A percentile compares a stretch with the other conserved stretches of the same genome.
Conservation (phyloP, 495 filamentous ascomycete genomes). For the Parmelia sp. region DNA sequence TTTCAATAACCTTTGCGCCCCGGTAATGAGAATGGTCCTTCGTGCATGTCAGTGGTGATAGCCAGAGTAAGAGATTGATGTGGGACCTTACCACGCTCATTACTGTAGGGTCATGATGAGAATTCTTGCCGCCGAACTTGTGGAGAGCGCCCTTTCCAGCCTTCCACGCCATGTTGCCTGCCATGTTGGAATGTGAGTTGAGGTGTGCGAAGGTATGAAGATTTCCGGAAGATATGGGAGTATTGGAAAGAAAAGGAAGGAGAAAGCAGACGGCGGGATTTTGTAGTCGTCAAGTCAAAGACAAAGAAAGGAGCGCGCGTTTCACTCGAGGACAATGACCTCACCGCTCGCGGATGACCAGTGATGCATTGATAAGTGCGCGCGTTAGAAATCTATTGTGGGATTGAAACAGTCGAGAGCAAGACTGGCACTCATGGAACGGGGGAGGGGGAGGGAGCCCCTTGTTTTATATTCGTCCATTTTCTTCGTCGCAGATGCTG, state of each 20-base stretch:
- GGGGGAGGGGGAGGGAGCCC: not conserved
- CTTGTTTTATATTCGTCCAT: constrained; percentile 1
- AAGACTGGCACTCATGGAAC: not conserved
- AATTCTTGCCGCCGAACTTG: constrained; percentile 13
- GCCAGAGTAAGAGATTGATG: not conserved
- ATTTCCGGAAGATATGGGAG: not conserved
- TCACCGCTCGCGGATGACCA: not conserved
- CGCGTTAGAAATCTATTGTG: not conserved
- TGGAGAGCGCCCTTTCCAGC: constrained; percentile 15
- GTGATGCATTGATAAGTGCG: not conserved
- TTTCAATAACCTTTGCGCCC: not conserved
- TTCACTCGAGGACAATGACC: constrained; percentile 7
- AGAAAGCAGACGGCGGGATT: not conserved
- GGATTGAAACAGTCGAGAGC: not conserved
- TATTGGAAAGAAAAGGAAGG: not conserved
- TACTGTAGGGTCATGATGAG: constrained; percentile 3
- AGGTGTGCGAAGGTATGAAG: not conserved
- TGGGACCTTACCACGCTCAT: not conserved
- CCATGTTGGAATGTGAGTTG: not conserved
- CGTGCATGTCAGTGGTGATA: not conserved
- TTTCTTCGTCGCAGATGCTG: not conserved
- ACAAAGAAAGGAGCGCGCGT: constrained; percentile 9
- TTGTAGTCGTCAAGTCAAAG: not conserved
- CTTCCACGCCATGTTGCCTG: constrained; percentile 10
- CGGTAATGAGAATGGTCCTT: not conserved